Conservation (phyloP, 495 filamentous ascomycete species). For the Talaromyces nanjingensis region DNA sequence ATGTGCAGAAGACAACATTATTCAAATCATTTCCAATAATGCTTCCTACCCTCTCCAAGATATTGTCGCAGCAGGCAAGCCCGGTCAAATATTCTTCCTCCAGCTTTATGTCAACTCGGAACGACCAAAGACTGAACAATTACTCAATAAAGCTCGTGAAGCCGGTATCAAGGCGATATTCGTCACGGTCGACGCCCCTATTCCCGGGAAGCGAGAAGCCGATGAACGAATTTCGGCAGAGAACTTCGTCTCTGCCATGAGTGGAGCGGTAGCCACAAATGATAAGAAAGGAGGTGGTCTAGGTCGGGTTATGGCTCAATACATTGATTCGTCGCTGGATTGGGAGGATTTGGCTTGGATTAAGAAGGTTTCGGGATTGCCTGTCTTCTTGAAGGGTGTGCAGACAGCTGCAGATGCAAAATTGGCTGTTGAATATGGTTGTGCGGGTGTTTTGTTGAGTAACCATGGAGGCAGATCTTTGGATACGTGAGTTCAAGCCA, state of each 20-base stretch:
- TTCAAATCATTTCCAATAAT: constrained; percentile 16
- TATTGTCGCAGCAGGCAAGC: constrained; percentile 47
- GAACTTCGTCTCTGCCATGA: constrained; percentile 44
- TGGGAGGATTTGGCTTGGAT: constrained; percentile 83
- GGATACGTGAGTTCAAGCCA: constrained; percentile 57
- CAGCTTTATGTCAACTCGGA: constrained; percentile 79
- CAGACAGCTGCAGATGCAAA: constrained; percentile 90
- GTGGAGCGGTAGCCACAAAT: constrained; percentile 53
- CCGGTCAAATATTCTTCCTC: constrained; percentile 53
- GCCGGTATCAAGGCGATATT: constrained; percentile 45
- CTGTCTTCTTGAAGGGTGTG: constrained; percentile 86
- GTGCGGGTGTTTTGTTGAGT: constrained; percentile 76
- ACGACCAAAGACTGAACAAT: constrained; percentile 53
- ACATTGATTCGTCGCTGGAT: constrained; percentile 71
- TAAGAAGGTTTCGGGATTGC: constrained; percentile 65
- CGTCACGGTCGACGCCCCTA: constrained; percentile 86
- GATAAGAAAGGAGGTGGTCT: constrained; percentile 26
- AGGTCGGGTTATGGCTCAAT: constrained; percentile 54
- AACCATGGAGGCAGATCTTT: constrained; percentile 89
- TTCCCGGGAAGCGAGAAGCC: constrained; percentile 85
- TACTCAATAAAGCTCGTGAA: constrained; percentile 31
- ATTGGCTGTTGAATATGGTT: constrained; percentile 51
- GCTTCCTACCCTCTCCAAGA: background rate
- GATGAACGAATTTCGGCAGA: constrained; percentile 66
- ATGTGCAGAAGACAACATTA: constrained; percentile 39